Conservation (phyloP, 2,329 filamentous ascomycete species). For the Colletotrichum orbiculare region DNA sequence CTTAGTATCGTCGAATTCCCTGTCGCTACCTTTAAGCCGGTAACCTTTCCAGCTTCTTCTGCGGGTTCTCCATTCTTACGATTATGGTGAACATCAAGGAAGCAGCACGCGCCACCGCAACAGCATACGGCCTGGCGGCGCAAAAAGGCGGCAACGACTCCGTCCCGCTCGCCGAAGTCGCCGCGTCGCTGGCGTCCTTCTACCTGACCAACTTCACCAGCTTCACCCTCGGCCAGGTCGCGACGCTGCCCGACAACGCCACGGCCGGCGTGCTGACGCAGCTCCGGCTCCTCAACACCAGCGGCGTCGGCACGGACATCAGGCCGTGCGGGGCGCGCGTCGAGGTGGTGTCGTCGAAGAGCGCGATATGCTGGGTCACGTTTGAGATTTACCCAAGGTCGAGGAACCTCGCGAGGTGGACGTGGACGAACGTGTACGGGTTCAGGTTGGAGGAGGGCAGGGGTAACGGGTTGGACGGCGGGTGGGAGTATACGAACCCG, state of each 20-base stretch:
- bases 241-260: background rate
- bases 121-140: conserved; percentile 18
- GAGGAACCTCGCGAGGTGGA: conserved; percentile 6
- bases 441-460: conserved; percentile 7
- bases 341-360: conserved; percentile 21
- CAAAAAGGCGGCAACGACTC: conserved; percentile 18
- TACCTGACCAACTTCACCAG: conserved; percentile 27
- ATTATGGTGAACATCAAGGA: conserved; percentile 26
- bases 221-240: conserved; percentile 14
- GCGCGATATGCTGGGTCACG: conserved; percentile 25
- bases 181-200: background rate
- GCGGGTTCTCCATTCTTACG: too few relatives aligned
- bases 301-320: conserved; percentile 31
- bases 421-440: conserved; percentile 24
- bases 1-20: too few relatives aligned
- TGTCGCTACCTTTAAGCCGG: too few relatives aligned
- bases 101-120: conserved; percentile 20
- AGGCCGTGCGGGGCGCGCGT: background rate
- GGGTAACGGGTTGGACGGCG: conserved; percentile 35
- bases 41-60: too few relatives aligned
- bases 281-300: conserved; percentile 24
- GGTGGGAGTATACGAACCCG: conserved; percentile 38
- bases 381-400: conserved; percentile 21
- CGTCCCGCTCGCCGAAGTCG: background rate
- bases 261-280: conserved; percentile 3